Evolutionary conservation across 139 green algal genomes (phyloP).

Genomic region (Nannochloris sp.): DNA sequence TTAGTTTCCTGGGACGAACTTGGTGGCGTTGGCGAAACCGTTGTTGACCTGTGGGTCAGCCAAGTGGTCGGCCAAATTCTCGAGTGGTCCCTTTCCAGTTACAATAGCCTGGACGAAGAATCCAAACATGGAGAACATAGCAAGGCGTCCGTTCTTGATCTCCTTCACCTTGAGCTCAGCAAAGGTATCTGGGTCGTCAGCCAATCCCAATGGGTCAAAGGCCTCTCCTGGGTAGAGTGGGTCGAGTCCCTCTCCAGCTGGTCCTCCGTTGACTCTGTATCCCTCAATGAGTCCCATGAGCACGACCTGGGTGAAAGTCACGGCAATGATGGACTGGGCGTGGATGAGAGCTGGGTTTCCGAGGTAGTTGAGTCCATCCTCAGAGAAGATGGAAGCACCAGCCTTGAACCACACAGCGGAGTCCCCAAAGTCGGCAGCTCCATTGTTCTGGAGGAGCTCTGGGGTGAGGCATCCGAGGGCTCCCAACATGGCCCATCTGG

Average conservation of each 20-base stretch:
- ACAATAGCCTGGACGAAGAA: slow-evolving; percentile 71
- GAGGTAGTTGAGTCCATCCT: slow-evolving; percentile 74
- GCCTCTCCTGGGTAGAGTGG: slow-evolving; percentile 83
- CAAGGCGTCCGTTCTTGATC: slow-evolving; percentile 85
- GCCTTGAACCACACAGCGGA: slow-evolving; percentile 86
- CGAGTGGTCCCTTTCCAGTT: slow-evolving; percentile 51
- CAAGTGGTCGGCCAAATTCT: slow-evolving; percentile 77
- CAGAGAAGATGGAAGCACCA: slow-evolving; percentile 69
- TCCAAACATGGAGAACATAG: slow-evolving; percentile 78
- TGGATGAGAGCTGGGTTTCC: slow-evolving; percentile 67
- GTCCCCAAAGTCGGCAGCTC: slow-evolving; percentile 44
- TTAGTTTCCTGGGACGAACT: slow-evolving; percentile 13
- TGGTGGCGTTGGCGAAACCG: slow-evolving; percentile 65
- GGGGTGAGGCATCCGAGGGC: slow-evolving; percentile 63
- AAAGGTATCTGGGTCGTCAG: slow-evolving; percentile 75
- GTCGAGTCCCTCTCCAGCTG: slow-evolving; percentile 73
- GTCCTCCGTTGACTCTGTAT: slow-evolving; percentile 88
- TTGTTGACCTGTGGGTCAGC: slow-evolving; percentile 65
- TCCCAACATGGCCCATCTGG: slow-evolving; percentile 94
- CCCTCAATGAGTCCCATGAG: slow-evolving; percentile 85
- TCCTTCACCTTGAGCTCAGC: slow-evolving; percentile 82
- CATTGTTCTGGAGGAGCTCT: slow-evolving; percentile 53
- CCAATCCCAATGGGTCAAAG: slow-evolving; percentile 91
- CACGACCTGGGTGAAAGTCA: slow-evolving; percentile 56
- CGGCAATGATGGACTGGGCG: slow-evolving; percentile 75